A percentile compares a stretch with the other conserved stretches of the same genome.
Evolutionary conservation across 2,329 filamentous ascomycete genomes (phyloP).

Genomic region (Pseudogymnoascus sp.): DNA sequence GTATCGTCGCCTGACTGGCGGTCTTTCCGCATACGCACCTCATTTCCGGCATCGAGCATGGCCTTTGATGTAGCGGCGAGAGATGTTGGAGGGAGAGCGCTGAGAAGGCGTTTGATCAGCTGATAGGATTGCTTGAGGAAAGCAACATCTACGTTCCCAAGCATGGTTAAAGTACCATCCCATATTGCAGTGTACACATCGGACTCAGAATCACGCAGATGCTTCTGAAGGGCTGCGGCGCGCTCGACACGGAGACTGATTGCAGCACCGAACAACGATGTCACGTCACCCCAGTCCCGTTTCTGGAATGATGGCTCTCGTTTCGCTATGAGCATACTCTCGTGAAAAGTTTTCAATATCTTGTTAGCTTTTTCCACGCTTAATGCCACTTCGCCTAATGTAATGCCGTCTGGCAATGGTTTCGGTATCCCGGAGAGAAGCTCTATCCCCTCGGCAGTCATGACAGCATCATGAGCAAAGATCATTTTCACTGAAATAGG

Average conservation of each 20-base stretch:
- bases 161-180: constrained; percentile 13
- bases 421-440: constrained; percentile 25
- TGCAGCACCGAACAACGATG: constrained; percentile 12
- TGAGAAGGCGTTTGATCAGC: constrained; percentile 3
- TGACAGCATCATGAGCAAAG: constrained; percentile 19
- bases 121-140: constrained; percentile 10
- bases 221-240: constrained; percentile 11
- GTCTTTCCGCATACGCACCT: constrained; percentile 13
- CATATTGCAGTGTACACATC: constrained; percentile 14
- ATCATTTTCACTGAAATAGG: constrained; percentile 25
- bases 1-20: constrained; percentile 11
- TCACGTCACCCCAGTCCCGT: constrained; percentile 12
- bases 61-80: constrained; percentile 12
- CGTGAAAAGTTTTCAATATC: constrained; percentile 14
- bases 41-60: constrained; percentile 14
- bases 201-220: background rate
- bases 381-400: constrained; percentile 11
- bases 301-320: constrained; percentile 16
- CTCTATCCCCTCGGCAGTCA: constrained; percentile 21
- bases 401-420: constrained; percentile 27
- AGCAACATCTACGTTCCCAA: constrained; percentile 9
- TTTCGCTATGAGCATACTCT: constrained; percentile 14
- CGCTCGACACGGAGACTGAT: constrained; percentile 11
- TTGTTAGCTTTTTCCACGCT: constrained; percentile 15
- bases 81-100: constrained; percentile 11